Base-by-base conservation (phyloP, 352 stramenopile species). In the Blastocystis sp. region DNA sequence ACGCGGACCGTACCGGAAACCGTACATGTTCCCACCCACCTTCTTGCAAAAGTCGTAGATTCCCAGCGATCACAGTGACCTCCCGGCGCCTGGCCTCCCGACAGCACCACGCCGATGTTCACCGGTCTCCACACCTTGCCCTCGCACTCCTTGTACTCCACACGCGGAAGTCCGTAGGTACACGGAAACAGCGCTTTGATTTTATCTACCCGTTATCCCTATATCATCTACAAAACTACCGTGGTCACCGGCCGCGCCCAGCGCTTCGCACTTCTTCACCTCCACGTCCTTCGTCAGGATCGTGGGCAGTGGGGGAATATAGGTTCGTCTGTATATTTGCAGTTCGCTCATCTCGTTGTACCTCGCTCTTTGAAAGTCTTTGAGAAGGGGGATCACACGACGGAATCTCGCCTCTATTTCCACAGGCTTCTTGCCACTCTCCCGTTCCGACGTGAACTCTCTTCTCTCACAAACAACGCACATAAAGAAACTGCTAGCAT, bases 51-150 rank as follows among this genome's bases (percentile, higher is more conserved):
- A 92, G 64, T 92, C 90, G 48, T 89, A 92, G 34, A 93, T 84
- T 40, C 91, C 91, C 91, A 10, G 91, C 89, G 62, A 92, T 92
- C 4, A 92, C 90, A 80, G 80, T 92, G 91, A 5, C 90, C 90
- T 34, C 91, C 91, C 11, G 91, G 91, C 34, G 90, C 90, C 70
- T 92, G 91, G 48, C 91, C 90, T 48, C 91, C 91, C 59, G 88
- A 92, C 2, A 92, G 90, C 23, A 92, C 91, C 17, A 92, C 90
- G 14, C 90, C 91, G n/a, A 92, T 88, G 43, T 89, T 89, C 62
- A 92, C 71, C 5, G 90, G 77, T 77, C 40, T 77, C 66, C 66
- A 77, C 9, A 77, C 66, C 19, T 77, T 77, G 38, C 45, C 45
- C 4, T 34, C 28, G 28, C 28, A 34, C 28, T 34, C 28, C 28